Evolutionary conservation across 2,329 filamentous ascomycete species (phyloP).

Genomic region (Salinomyces thailandicus): DNA sequence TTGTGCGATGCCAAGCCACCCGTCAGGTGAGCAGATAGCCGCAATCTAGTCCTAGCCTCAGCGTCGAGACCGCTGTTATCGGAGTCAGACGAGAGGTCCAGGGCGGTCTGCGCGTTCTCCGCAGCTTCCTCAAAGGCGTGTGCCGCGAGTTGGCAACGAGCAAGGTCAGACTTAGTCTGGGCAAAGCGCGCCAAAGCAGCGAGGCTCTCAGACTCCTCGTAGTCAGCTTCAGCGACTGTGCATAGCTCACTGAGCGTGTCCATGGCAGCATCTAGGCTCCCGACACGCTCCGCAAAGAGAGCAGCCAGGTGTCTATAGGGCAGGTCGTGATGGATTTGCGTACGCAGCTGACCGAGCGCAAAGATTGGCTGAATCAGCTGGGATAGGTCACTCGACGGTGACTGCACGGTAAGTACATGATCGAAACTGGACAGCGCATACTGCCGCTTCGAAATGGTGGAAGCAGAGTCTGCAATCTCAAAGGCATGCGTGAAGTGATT

Average conservation of each 20-base stretch:
- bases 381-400: conserved; percentile 44
- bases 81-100: conserved; percentile 67
- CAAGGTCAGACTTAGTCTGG: conserved; percentile 75
- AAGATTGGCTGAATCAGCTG: conserved; percentile 76
- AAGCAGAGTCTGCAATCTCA: conserved; percentile 75
- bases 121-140: conserved; percentile 56
- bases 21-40: conserved; percentile 76
- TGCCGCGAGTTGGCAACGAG: conserved; percentile 67
- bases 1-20: conserved; percentile 76
- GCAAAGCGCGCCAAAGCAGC: conserved; percentile 65
- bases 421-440: conserved; percentile 79
- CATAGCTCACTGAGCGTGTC: conserved; percentile 57
- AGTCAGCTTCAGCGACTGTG: conserved; percentile 62
- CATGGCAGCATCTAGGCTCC: conserved; percentile 56
- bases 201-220: conserved; percentile 70
- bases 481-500: conserved; percentile 88
- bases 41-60: conserved; percentile 57
- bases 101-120: conserved; percentile 68
- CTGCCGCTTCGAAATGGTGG: conserved; percentile 61
- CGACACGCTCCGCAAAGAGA: conserved; percentile 70
- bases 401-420: conserved; percentile 52
- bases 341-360: conserved; percentile 69
- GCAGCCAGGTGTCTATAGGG: conserved; percentile 67
- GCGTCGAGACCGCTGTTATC: conserved; percentile 50
- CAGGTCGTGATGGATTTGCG: conserved; percentile 59